Evolutionary conservation across 2,329 filamentous ascomycete species (phyloP), one percentile per base, ranked within the genome.

Genomic region (Cordyceps tenuipes): DNA sequence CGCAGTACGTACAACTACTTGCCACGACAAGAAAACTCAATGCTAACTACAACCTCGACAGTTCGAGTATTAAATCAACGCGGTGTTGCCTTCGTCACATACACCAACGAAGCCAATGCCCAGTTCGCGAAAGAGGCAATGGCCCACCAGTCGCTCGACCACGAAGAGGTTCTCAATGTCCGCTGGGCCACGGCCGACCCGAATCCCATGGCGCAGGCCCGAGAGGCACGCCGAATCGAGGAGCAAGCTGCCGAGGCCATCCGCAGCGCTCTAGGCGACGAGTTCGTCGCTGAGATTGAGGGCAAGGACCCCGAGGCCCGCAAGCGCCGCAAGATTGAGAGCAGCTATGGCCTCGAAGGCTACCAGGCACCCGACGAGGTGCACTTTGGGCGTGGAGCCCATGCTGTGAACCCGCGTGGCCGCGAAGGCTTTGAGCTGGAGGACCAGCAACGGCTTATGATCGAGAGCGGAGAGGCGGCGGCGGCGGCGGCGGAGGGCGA

Each of bases 181-280:
- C 83, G 95, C 64, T 99, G 94, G 94, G 94, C 94, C 47, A 99
- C 94, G 0, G 89, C 91, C 7, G 94, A 99, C 70, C 94, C 94
- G 1, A 99, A 99, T 66, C 94, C 94, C 0, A 87, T 94, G 78
- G 91, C 93, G 2, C 91, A 96, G 72, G 95, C 95, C 64, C 83
- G 95, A 62, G 94, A 99, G 74, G 93, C 89, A 3, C 82, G 88
- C 44, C 82, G 88, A 46, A 88, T 99, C 62, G 94, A 99, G 71
- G 94, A 99, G 70, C 94, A 99, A 72, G 94, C 94, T 2, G 94
- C 94, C 0, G 94, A 97, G 68, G 95, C 94, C 1, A 91, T 99
- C 61, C 80, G 94, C 19, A 82, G 89, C 64, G 93, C 94, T 0
- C 77, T 99, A 5, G 94, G 94, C 0, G 91, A 88, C 0, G 90